Evolutionary conservation across 768 basidiomycete genomes (phyloP).

Genomic region (Mycena alexandri): DNA sequence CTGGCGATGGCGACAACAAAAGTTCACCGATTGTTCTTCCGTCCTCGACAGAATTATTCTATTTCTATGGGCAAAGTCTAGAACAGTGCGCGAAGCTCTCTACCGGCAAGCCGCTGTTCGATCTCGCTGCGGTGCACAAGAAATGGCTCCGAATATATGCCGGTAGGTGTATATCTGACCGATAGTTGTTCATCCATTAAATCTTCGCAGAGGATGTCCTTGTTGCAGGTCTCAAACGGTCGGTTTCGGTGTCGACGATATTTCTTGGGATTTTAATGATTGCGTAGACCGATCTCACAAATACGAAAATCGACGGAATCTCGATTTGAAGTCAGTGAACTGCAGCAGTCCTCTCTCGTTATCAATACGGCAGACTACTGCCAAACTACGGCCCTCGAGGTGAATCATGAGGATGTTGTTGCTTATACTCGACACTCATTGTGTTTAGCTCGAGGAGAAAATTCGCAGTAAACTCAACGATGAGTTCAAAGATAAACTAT

Average conservation of each 20-base stretch:
- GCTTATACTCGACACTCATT: constrained; percentile 5
- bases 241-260: constrained; percentile 7
- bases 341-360: constrained; percentile 88
- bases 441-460: constrained; percentile 87
- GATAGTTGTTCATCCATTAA: constrained; percentile 9
- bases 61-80: constrained; percentile 94
- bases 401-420: constrained; percentile 43
- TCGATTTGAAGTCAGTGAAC: constrained; percentile 78
- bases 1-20: constrained; percentile 57
- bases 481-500: constrained; percentile 82
- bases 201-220: constrained; percentile 84
- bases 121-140: constrained; percentile 84
- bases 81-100: constrained; percentile 95
- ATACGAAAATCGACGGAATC: constrained; percentile 83
- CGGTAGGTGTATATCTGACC: constrained; percentile 58
- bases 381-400: constrained; percentile 90
- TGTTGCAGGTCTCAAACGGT: constrained; percentile 80
- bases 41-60: constrained; percentile 96
- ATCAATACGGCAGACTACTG: constrained; percentile 99
- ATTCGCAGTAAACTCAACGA: constrained; percentile 85
- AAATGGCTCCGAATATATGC: constrained; percentile 97
- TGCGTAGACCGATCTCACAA: constrained; percentile 53
- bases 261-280: not conserved
- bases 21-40: constrained; percentile 77
- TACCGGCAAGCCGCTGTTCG: constrained; percentile 85